Evolutionary conservation across 306 rosid genomes (phyloP).

Genomic region (Lathyrus aphaca): DNA sequence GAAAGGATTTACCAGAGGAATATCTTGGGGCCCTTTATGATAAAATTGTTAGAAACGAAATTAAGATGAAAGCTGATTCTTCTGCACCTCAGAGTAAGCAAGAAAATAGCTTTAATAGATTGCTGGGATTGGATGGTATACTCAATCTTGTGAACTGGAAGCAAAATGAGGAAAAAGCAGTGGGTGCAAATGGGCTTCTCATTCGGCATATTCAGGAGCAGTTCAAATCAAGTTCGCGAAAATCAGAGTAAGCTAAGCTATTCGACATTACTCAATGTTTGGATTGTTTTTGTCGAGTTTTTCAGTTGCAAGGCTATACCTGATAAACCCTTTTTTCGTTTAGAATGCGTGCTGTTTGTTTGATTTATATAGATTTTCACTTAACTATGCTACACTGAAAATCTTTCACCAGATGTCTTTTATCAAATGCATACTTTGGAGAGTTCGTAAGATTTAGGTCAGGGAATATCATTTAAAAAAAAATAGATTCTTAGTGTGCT

Average conservation of each 20-base stretch:
- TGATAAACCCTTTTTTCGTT: constrained; percentile 21
- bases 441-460: neutral
- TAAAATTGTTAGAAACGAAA: constrained; percentile 90
- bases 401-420: constrained; percentile 5
- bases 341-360: constrained; percentile 19
- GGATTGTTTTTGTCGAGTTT: constrained; percentile 27
- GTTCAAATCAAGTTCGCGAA: constrained; percentile 87
- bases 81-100: constrained; percentile 93
- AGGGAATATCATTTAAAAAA: neutral
- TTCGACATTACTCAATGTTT: constrained; percentile 31
- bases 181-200: constrained; percentile 95
- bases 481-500: neutral
- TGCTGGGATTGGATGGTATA: constrained; percentile 94
- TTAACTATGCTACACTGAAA: constrained; percentile 11
- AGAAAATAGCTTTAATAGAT: constrained; percentile 86
- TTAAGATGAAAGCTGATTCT: constrained; percentile 91
- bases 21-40: constrained; percentile 89
- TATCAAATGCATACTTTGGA: neutral
- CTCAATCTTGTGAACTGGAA: constrained; percentile 95
- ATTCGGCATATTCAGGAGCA: constrained; percentile 96
- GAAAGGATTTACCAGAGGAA: constrained; percentile 94
- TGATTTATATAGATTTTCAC: constrained; percentile 17
- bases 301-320: constrained; percentile 26
- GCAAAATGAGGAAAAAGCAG: constrained; percentile 94
- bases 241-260: constrained; percentile 86